Evolutionary conservation across 495 filamentous ascomycete species (phyloP).

Genomic region (Tetracladium marchalianum): DNA sequence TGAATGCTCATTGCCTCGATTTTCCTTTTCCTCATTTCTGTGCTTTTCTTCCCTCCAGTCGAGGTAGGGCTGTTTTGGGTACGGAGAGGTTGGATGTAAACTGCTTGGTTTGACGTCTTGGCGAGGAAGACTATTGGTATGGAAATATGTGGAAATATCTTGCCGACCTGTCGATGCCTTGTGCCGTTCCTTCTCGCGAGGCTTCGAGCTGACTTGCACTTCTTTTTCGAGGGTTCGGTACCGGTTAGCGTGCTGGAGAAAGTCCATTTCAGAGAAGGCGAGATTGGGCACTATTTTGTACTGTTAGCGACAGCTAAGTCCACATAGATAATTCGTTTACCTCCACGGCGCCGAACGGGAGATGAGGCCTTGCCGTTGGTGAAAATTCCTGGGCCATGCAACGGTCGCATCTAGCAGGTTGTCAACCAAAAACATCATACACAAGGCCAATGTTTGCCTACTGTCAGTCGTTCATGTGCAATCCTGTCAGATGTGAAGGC

Average conservation of each 20-base stretch:
- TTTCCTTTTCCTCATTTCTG: too few relatives aligned
- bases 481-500: conserved; percentile 58
- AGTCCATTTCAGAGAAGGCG: conserved; percentile 58
- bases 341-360: conserved; percentile 12
- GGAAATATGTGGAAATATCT: conserved; percentile 33
- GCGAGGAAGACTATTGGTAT: conserved; percentile 4
- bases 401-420: conserved; percentile 42
- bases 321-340: conserved; percentile 6
- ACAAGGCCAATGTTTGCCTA: conserved; percentile 24
- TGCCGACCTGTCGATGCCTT: conserved; percentile 25
- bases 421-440: conserved; percentile 14
- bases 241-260: conserved; percentile 32
- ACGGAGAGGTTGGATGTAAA: too few relatives aligned
- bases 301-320: not conserved
- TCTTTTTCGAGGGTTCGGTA: not conserved
- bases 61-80: too few relatives aligned
- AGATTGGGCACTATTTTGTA: conserved; percentile 47
- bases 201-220: conserved; percentile 7
- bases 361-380: conserved; percentile 59
- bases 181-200: conserved; percentile 14
- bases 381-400: conserved; percentile 52
- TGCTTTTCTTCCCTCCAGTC: too few relatives aligned
- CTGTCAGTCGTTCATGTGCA: conserved; percentile 50
- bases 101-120: not conserved
- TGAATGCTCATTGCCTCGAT: too few relatives aligned